phyloP scores from a whole-genome alignment of 257 asterid genomes.

The Solanum stenotomum region DNA sequence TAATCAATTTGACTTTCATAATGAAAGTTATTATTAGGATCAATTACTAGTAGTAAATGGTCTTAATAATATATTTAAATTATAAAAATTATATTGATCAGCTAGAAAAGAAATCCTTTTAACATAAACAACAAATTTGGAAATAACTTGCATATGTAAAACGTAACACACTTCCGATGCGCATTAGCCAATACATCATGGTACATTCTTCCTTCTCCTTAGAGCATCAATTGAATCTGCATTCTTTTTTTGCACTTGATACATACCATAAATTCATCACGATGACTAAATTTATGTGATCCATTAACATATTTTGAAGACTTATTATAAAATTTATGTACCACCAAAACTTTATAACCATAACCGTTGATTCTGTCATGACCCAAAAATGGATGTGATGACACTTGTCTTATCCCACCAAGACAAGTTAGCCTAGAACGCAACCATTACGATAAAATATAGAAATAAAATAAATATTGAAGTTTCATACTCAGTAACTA shows the following conservation, averaged over 20 bases:
- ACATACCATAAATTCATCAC: slow-evolving; percentile 35
- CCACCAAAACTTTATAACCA: slow-evolving; percentile 34
- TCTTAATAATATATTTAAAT: background rate
- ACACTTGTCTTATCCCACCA: no score
- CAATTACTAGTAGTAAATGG: background rate
- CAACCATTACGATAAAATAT: no score
- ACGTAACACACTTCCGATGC: slow-evolving; percentile 19
- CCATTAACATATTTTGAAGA: slow-evolving; percentile 22
- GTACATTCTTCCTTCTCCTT: slow-evolving; percentile 30
- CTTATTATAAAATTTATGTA: slow-evolving; percentile 18
- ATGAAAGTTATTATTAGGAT: no score
- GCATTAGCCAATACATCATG: slow-evolving; percentile 28
- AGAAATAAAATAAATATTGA: no score
- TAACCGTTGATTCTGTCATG: background rate
- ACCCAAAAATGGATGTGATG: no score
- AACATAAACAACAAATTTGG: background rate
- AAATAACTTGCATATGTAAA: background rate
- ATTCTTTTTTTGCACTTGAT: slow-evolving; percentile 20
- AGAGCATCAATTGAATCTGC: slow-evolving; percentile 29
- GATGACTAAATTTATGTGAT: slow-evolving; percentile 22
- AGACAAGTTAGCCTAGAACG: no score
- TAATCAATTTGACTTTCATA: no score
- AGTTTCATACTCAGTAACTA: background rate
- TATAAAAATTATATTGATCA: background rate
- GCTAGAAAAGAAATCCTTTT: background rate